Percentiles rank a stretch among this genome's conserved stretches.
Conservation (phyloP, 2,329 filamentous ascomycete species). For the Setomelanomma holmii region DNA sequence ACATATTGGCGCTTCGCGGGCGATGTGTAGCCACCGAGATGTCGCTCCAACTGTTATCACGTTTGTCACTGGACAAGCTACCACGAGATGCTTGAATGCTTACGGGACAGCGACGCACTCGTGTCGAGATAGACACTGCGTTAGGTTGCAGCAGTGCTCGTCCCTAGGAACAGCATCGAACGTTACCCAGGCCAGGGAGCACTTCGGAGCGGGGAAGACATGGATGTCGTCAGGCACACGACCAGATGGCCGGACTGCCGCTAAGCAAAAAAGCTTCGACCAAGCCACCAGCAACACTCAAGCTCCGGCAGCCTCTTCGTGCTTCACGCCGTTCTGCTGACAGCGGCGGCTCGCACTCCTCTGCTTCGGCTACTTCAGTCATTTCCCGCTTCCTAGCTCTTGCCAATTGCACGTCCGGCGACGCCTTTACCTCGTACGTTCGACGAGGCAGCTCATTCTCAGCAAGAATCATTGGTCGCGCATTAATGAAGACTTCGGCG, state of each 20-base stretch:
- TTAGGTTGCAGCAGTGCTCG: not conserved
- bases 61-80: no score
- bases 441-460: not conserved
- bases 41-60: not conserved
- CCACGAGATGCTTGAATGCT: no score
- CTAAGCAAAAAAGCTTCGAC: slow-evolving; percentile 24
- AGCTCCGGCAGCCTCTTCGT: slow-evolving; percentile 12
- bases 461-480: not conserved
- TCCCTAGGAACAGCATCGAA: not conserved
- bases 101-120: no score
- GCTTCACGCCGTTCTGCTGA: slow-evolving; percentile 1
- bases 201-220: not conserved
- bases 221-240: slow-evolving; percentile 4
- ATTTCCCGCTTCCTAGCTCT: not conserved
- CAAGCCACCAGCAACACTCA: slow-evolving; percentile 21
- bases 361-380: not conserved
- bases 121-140: not conserved
- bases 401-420: not conserved
- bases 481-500: not conserved
- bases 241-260: slow-evolving; percentile 12
- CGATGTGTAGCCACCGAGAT: not conserved
- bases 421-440: not conserved
- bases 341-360: not conserved
- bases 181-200: no score
- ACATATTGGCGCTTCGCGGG: not conserved